Base-by-base conservation (phyloP, 208 protist genomes). In the Acanthamoeba sp. region DNA sequence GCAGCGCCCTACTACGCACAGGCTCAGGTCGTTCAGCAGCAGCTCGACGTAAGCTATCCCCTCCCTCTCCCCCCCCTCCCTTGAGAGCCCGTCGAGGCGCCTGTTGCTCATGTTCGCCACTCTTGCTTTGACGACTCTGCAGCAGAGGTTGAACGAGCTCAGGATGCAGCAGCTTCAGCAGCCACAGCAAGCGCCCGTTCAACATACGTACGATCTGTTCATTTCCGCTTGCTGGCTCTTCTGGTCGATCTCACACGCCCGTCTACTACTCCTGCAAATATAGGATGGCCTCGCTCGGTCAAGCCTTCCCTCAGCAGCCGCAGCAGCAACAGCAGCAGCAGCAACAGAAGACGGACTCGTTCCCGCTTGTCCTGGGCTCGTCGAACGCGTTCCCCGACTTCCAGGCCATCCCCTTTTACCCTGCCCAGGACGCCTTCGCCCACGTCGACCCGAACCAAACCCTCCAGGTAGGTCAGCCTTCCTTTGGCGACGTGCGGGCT, bases 61-160 rank as follows among this genome's bases (percentile, higher is more conserved):
- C 48, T 18, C n/a, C n/a, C n/a, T 52, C 66, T 45, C 24, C 36
- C 32, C 2, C n/a, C n/a, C 20, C 5, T 29, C 10, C 12, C n/a
- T 2, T 27, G 6, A 16, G 48, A 16, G 5, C 20, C 14, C 48
- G n/a, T n/a, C n/a, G n/a, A n/a, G n/a, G n/a, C 6, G 48, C 48
- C 10, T 6, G 10, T 55, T 55, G 57, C 16, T 29, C 57, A 29
- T 1, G 10, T 64, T 22, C 27, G 24, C 57, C 57, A 22, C 10
- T 29, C 57, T 22, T 64, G 1, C 20, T 10, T 5, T 22, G 57
- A 34, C 24, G n/a, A 24, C 18, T 36, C 6, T 40, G 66, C 66
- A 76, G 66, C 66, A 76, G 32, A 76, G 66, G 7, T 42, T 76
- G 66, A 45, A 42, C 40, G 66, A 76, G n/a, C 66, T 76, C 1